Conservation (phyloP, 1,139 yeast species). For the Kodamaea sp. region DNA sequence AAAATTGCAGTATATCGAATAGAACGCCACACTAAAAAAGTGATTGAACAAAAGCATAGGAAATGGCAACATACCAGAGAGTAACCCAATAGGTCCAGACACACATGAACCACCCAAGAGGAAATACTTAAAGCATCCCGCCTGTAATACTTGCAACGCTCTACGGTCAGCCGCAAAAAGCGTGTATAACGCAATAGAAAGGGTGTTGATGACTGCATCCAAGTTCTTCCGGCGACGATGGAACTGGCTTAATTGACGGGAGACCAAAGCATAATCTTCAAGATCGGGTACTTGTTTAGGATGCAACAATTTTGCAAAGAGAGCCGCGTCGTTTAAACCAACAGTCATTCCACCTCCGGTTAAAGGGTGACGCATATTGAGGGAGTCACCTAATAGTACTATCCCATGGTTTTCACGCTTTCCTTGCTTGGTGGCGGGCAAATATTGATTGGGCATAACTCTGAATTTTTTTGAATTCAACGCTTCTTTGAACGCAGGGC, state of each 20-base stretch:
- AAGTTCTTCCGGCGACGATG: slow-evolving; percentile 76
- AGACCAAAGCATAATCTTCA: slow-evolving; percentile 54
- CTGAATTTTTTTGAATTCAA: slow-evolving; percentile 54
- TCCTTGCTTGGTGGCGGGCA: slow-evolving; percentile 67
- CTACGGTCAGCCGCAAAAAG: slow-evolving; percentile 83
- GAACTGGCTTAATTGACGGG: slow-evolving; percentile 60
- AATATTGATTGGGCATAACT: slow-evolving; percentile 92
- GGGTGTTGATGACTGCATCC: slow-evolving; percentile 83
- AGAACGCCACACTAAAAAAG: slow-evolving; percentile 88
- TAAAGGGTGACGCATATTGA: slow-evolving; percentile 96
- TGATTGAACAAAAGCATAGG: slow-evolving; percentile 78
- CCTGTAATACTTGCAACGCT: slow-evolving; percentile 68
- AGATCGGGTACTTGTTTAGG: slow-evolving; percentile 60
- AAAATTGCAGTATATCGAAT: slow-evolving; percentile 73
- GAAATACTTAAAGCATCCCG: slow-evolving; percentile 88
- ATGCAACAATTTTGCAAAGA: slow-evolving; percentile 61
- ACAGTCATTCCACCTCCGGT: slow-evolving; percentile 99
- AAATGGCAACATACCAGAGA: slow-evolving; percentile 78
- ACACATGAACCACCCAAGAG: slow-evolving; percentile 81
- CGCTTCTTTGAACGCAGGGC: slow-evolving; percentile 63
- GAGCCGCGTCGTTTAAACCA: slow-evolving; percentile 83
- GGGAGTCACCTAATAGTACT: slow-evolving; percentile 85
- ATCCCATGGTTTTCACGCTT: slow-evolving; percentile 68
- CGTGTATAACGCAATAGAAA: slow-evolving; percentile 86
- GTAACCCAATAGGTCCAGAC: slow-evolving; percentile 75